Conservation (phyloP, 805 yeast genomes). For the Yarrowia divulgata region DNA sequence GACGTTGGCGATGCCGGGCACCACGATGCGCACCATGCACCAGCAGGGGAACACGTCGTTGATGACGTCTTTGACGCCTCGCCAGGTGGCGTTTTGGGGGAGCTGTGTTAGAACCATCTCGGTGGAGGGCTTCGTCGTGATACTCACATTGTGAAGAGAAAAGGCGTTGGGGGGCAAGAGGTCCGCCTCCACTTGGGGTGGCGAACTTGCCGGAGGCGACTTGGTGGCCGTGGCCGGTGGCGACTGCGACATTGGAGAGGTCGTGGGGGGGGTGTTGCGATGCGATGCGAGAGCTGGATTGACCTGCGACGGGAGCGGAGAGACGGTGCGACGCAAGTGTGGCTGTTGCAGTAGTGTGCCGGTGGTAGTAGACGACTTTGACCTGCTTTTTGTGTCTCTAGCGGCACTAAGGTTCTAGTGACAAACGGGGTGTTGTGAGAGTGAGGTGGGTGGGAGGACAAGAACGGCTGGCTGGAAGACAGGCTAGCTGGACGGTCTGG, state of each 20-base stretch:
- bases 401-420: slow-evolving; percentile 33
- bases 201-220: slow-evolving; percentile 33
- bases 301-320: neutral
- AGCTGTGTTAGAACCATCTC: slow-evolving; percentile 10
- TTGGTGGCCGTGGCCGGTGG: slow-evolving; percentile 21
- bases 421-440: slow-evolving; percentile 24
- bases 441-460: neutral
- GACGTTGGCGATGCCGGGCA: slow-evolving; percentile 38
- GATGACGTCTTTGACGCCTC: slow-evolving; percentile 35
- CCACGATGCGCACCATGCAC: slow-evolving; percentile 37
- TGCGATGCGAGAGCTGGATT: neutral
- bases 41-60: slow-evolving; percentile 36
- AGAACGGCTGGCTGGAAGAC: neutral
- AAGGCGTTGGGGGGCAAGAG: slow-evolving; percentile 31
- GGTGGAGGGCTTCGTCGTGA: neutral
- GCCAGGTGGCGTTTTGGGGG: slow-evolving; percentile 28
- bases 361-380: slow-evolving; percentile 21
- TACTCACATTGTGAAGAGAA: slow-evolving; percentile 34
- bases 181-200: slow-evolving; percentile 33
- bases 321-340: slow-evolving; percentile 7
- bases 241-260: slow-evolving; percentile 32
- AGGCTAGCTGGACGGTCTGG: neutral
- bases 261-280: neutral
- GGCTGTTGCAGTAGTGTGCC: slow-evolving; percentile 37
- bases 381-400: slow-evolving; percentile 37